A percentile compares a stretch with the other conserved stretches of the same genome.
These are phyloP conservation scores for Sugiyamaella marilandica DNA, from an alignment of 805 yeast species.

Conservation along the genomic window DNA sequence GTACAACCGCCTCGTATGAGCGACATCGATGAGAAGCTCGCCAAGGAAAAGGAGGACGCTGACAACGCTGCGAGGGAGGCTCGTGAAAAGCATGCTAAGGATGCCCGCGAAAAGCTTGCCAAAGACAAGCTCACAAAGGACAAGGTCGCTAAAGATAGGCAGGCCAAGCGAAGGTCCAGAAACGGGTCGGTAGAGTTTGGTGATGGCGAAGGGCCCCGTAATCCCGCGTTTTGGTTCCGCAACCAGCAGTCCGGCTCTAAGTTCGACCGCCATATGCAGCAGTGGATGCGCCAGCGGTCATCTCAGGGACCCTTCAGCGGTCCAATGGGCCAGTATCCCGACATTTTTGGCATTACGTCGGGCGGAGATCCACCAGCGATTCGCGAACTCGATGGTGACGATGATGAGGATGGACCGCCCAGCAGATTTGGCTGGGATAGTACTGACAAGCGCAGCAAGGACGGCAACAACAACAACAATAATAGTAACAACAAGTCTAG, in stretches of 20 bases:
- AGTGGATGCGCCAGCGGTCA: constrained; percentile 5
- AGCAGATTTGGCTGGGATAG: not conserved
- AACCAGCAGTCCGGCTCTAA: not conserved
- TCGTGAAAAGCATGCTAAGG: not conserved
- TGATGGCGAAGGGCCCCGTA: not conserved
- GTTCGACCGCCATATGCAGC: constrained; percentile 2
- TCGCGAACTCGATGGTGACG: constrained; percentile 3
- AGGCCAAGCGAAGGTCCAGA: constrained; percentile 1
- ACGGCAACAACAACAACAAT: not conserved
- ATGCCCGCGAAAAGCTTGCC: not conserved
- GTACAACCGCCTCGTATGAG: not conserved
- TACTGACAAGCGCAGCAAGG: not conserved
- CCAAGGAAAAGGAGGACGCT: not conserved
- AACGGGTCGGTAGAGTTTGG: not conserved
- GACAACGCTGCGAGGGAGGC: not conserved
- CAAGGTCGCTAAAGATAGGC: not conserved
- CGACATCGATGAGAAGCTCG: not conserved
- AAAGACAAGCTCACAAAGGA: not conserved
- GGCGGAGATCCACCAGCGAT: not conserved
- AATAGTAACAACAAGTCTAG: not conserved
- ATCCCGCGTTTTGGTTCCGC: not conserved
- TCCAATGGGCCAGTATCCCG: not conserved
- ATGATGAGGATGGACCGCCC: not conserved
- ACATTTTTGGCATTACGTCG: constrained; percentile 5
- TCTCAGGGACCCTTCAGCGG: not conserved